A percentile compares a stretch with the other conserved stretches of the same genome.
phyloP scores from a whole-genome alignment of 1,284 basidiomycete species.

The Rhodotorula sp. region DNA sequence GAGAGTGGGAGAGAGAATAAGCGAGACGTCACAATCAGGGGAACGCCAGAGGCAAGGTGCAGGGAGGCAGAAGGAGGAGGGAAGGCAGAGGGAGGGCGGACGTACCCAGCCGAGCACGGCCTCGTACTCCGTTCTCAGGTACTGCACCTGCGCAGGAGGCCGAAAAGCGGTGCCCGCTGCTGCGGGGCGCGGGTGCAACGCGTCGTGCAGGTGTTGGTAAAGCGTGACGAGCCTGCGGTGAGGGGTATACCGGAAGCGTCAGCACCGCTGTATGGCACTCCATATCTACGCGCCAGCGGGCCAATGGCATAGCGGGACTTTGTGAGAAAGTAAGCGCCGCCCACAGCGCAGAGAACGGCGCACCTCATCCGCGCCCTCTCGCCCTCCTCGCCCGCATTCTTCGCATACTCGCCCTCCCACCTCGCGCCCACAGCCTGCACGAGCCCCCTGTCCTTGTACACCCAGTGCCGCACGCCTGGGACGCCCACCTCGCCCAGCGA shows the following conservation, averaged over 20 bases:
- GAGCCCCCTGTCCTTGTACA: conserved; percentile 85
- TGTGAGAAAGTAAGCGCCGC: too few relatives aligned
- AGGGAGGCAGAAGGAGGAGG: not conserved
- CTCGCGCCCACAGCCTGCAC: conserved; percentile 83
- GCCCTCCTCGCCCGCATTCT: conserved; percentile 61
- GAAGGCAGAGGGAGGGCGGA: conserved; percentile 9
- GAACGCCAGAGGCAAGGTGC: too few relatives aligned
- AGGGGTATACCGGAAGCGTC: too few relatives aligned
- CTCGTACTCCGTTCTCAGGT: conserved; percentile 79
- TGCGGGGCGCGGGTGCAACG: conserved; percentile 69
- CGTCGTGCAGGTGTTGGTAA: conserved; percentile 81
- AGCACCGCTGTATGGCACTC: too few relatives aligned
- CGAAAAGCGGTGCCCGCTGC: conserved; percentile 57
- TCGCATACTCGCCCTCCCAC: conserved; percentile 80
- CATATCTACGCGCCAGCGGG: too few relatives aligned
- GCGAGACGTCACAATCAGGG: too few relatives aligned
- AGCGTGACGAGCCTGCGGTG: conserved; percentile 72
- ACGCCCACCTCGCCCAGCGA: conserved; percentile 66
- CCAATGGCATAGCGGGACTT: too few relatives aligned
- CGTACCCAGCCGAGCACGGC: conserved; percentile 85
- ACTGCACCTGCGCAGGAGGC: conserved; percentile 75
- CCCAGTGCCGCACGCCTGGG: conserved; percentile 86
- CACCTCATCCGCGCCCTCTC: conserved; percentile 50
- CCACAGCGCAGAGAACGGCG: not conserved
- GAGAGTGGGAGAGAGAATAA: too few relatives aligned